phyloP scores from a whole-genome alignment of 176 grass and related monocot genomes.

The Oropetium thomaeum region DNA sequence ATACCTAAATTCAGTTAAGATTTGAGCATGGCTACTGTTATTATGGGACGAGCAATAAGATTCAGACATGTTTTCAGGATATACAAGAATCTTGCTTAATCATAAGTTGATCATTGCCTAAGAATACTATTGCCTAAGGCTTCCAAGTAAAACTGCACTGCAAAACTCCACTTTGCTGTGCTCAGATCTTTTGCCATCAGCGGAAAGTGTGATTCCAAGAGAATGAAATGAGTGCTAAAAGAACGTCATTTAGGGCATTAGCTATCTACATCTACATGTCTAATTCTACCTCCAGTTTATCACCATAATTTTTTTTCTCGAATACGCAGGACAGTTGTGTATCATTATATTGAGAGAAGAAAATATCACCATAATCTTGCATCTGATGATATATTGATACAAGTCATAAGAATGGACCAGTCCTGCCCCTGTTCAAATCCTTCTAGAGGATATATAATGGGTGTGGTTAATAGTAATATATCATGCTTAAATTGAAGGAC shows the following conservation, averaged over 20 bases:
- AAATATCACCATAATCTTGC: slow-evolving; percentile 9
- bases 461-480: slow-evolving; percentile 4
- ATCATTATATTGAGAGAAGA: too few relatives aligned
- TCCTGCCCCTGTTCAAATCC: background rate
- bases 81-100: background rate
- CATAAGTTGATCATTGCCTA: background rate
- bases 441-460: background rate
- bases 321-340: too few relatives aligned
- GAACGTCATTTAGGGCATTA: background rate
- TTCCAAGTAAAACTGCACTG: background rate
- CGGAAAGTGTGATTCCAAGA: background rate
- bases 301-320: too few relatives aligned
- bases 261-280: background rate
- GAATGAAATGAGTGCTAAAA: slow-evolving; percentile 7
- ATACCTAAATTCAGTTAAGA: background rate
- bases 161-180: background rate
- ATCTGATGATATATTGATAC: background rate
- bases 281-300: background rate
- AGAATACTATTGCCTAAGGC: background rate
- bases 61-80: slow-evolving; percentile 8
- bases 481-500: background rate
- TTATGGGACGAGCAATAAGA: background rate
- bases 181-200: background rate
- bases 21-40: background rate
- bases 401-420: background rate